Evolutionary conservation across 306 rosid species (phyloP).

Genomic region (Betula pendula): DNA sequence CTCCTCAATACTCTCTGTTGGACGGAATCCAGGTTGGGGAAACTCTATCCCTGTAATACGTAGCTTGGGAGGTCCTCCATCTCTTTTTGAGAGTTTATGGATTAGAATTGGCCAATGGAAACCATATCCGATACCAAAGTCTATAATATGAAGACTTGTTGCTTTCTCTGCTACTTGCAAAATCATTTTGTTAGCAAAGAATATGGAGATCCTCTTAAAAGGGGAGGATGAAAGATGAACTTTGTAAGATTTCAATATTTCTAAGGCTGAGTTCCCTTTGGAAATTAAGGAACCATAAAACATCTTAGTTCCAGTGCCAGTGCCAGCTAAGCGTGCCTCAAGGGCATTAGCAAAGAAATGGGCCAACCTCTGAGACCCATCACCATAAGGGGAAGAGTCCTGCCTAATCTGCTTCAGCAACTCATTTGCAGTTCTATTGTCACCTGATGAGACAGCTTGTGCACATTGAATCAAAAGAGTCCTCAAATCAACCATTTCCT

Average conservation of each 20-base stretch:
- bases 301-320: slow-evolving; percentile 39
- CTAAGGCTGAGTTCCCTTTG: slow-evolving; percentile 45
- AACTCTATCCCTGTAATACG: slow-evolving; percentile 53
- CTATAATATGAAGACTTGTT: slow-evolving; percentile 60
- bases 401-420: slow-evolving; percentile 33
- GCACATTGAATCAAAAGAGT: slow-evolving; percentile 41
- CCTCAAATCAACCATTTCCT: slow-evolving; percentile 40
- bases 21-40: slow-evolving; percentile 45
- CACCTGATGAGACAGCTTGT: slow-evolving; percentile 37
- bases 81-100: slow-evolving; percentile 45
- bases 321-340: slow-evolving; percentile 35
- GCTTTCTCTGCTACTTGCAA: slow-evolving; percentile 46
- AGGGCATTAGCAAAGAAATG: slow-evolving; percentile 49
- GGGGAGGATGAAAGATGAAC: slow-evolving; percentile 52
- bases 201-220: slow-evolving; percentile 51
- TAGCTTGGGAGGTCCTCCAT: slow-evolving; percentile 76
- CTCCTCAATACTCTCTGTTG: slow-evolving; percentile 33
- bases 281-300: slow-evolving; percentile 29
- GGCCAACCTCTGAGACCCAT: slow-evolving; percentile 42
- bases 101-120: slow-evolving; percentile 84
- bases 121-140: slow-evolving; percentile 78
- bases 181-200: slow-evolving; percentile 56
- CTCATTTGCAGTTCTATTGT: slow-evolving; percentile 27
- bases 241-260: slow-evolving; percentile 53
- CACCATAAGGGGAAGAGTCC: slow-evolving; percentile 36